A percentile compares a stretch with the other conserved stretches of the same genome.
These are phyloP conservation scores for Gossypium longicalyx DNA, from an alignment of 345 rosid genomes.

Conservation along the genomic window DNA sequence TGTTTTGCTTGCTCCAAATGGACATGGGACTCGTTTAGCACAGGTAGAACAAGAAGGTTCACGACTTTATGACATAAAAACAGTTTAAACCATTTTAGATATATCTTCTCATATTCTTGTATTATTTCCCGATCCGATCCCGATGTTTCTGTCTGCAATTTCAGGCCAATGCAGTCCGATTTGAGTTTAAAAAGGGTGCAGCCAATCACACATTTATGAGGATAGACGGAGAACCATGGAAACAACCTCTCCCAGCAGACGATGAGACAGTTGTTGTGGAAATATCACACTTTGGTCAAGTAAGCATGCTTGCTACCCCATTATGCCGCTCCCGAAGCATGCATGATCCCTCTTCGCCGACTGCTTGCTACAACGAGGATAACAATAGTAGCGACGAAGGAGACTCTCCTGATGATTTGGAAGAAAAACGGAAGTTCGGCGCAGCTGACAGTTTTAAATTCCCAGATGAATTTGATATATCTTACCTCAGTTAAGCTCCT, in stretches of 20 bases:
- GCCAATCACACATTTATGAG: slow-evolving; percentile 64
- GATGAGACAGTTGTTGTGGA: slow-evolving; percentile 58
- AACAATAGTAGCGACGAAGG: slow-evolving; percentile 24
- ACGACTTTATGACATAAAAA: background rate
- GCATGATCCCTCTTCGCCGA: slow-evolving; percentile 35
- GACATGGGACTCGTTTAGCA: slow-evolving; percentile 65
- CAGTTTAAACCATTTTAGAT: background rate
- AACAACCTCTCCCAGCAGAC: slow-evolving; percentile 61
- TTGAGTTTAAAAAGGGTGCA: slow-evolving; percentile 57
- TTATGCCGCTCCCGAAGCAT: slow-evolving; percentile 43
- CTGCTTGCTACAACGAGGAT: slow-evolving; percentile 8
- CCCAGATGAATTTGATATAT: slow-evolving; percentile 45
- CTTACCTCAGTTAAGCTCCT: slow-evolving; percentile 41
- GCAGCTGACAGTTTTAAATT: slow-evolving; percentile 56
- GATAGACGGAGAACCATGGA: slow-evolving; percentile 79
- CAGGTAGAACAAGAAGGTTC: slow-evolving; percentile 40
- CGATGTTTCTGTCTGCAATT: background rate
- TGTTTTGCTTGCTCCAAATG: slow-evolving; percentile 50
- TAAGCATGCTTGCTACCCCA: slow-evolving; percentile 57
- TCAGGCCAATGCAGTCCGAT: slow-evolving; percentile 54
- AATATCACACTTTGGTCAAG: slow-evolving; percentile 57
- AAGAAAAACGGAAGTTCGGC: slow-evolving; percentile 59
- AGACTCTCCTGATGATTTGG: slow-evolving; percentile 32
- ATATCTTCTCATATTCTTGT: background rate
- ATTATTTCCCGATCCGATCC: background rate